Evolutionary conservation across 192 early-diverging fungal genomes (phyloP).

Genomic region (Coemansia sp.): DNA sequence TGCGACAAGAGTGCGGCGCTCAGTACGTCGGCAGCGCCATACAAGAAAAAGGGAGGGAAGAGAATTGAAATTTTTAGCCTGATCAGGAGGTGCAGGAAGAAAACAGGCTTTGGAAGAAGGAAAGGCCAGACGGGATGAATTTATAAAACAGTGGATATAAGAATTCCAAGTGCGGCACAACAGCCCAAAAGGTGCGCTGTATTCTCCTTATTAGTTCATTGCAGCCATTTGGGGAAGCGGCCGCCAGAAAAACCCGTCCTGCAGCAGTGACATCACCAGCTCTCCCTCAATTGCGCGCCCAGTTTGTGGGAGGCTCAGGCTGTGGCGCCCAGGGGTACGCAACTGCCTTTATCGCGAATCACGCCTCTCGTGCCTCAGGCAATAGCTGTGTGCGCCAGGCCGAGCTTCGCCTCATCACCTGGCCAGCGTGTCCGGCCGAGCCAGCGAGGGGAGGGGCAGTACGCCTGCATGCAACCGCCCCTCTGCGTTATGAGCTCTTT

Average conservation of each 20-base stretch:
- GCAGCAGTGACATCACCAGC: conserved; percentile 8
- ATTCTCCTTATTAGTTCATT: conserved; percentile 3
- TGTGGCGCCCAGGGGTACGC: conserved; percentile 1
- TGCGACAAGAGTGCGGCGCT: conserved; percentile 1
- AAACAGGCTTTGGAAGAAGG: neutral
- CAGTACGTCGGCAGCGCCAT: neutral
- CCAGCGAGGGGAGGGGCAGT: neutral
- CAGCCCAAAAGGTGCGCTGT: conserved; percentile 4
- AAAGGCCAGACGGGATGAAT: neutral
- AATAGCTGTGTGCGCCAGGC: neutral
- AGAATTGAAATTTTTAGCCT: neutral
- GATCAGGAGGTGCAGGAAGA: conserved; percentile 5
- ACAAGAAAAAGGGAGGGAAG: neutral
- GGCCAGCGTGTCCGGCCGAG: neutral
- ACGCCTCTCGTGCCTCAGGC: neutral
- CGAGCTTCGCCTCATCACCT: neutral
- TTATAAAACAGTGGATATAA: neutral
- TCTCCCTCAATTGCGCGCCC: conserved; percentile 2
- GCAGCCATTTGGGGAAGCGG: neutral
- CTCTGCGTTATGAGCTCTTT: neutral
- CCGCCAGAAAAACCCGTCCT: conserved; percentile 4
- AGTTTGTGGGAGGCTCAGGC: neutral
- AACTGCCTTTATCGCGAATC: neutral
- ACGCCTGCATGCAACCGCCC: neutral
- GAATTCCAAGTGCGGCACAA: conserved; percentile 6